Evolutionary conservation across 495 filamentous ascomycete genomes (phyloP).

Genomic region (Penicillium roqueforti): DNA sequence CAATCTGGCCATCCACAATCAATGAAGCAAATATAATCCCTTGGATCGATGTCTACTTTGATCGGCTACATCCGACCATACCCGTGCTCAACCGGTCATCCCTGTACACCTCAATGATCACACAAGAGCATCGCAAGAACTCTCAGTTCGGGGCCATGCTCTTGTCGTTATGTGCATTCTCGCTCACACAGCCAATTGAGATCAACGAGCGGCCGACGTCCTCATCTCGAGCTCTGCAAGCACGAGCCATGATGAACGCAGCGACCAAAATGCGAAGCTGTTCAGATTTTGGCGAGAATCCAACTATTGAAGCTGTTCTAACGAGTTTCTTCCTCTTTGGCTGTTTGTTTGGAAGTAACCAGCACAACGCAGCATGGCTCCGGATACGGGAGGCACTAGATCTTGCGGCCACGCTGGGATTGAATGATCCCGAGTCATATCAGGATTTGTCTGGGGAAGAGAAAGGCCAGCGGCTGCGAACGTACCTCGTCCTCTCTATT

Average conservation of each 20-base stretch:
- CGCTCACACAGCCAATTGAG: constrained; percentile 77
- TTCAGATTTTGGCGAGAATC: constrained; percentile 69
- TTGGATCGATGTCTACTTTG: constrained; percentile 81
- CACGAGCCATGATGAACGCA: constrained; percentile 64
- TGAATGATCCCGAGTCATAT: constrained; percentile 55
- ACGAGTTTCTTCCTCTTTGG: constrained; percentile 80
- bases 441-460: constrained; percentile 37
- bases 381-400: constrained; percentile 58
- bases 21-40: constrained; percentile 41
- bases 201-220: constrained; percentile 42
- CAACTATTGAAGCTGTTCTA: constrained; percentile 63
- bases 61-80: constrained; percentile 73
- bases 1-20: constrained; percentile 37
- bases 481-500: constrained; percentile 58
- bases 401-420: constrained; percentile 52
- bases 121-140: constrained; percentile 62
- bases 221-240: constrained; percentile 49
- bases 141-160: constrained; percentile 63
- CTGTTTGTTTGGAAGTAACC: constrained; percentile 64
- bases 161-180: constrained; percentile 74
- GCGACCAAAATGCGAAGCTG: constrained; percentile 69
- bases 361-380: constrained; percentile 54
- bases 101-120: constrained; percentile 58
- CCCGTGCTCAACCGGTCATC: constrained; percentile 67
- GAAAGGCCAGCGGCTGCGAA: constrained; percentile 42